Evolutionary conservation across 1,139 yeast species (phyloP), one percentile per base, ranked within the genome.

Genomic region (Meyerozyma elateridarum): DNA sequence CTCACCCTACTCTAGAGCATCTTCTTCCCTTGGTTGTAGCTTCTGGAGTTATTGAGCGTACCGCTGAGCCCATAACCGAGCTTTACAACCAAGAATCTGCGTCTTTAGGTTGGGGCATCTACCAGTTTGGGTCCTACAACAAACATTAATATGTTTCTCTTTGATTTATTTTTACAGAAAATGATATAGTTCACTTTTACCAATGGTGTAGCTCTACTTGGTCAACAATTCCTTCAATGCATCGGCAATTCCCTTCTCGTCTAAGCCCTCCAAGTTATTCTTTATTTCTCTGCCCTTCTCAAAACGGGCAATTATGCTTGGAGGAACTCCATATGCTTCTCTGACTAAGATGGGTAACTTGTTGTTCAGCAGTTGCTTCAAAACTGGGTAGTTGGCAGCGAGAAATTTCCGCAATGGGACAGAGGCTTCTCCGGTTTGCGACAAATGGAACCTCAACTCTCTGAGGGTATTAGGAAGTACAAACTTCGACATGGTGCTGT

Each of bases 1-100:
- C 91, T 0, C 93, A 84, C 53, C 93, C 93, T 5, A 74, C 87
- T 0, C 59, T 76, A 30, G 93, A 84, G 41, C 94, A 84, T 52
- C 73, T 83, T 37, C 55, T 77, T 42, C 93, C 94, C 0, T 48
- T 80, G 4, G 75, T 78, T 20, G 88, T 80, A 2, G 65, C 76
- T 8, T 91, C 89, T 9, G 67, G 80, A 14, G 65, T 74, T 11
- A 44, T 45, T 29, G 56, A 57, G 3, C 40, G 51, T 4, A 68
- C 61, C 22, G 37, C 42, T n/a, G 59, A 62, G 26, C 36, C 36
- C 1, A 67, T 67, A 12, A 58, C 60, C 34, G 75, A 72, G 39
- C 35, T 79, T 17, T 78, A 75, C 48, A 61, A 65, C 28, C 62
- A 51, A 17, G 72, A 57, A 3, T 37, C 49, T 9, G 61, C 61